Percentiles rank a stretch among this genome's conserved stretches.
Evolutionary conservation across 2,329 filamentous ascomycete genomes (phyloP).

Genomic region (Aspergillus fructus): DNA sequence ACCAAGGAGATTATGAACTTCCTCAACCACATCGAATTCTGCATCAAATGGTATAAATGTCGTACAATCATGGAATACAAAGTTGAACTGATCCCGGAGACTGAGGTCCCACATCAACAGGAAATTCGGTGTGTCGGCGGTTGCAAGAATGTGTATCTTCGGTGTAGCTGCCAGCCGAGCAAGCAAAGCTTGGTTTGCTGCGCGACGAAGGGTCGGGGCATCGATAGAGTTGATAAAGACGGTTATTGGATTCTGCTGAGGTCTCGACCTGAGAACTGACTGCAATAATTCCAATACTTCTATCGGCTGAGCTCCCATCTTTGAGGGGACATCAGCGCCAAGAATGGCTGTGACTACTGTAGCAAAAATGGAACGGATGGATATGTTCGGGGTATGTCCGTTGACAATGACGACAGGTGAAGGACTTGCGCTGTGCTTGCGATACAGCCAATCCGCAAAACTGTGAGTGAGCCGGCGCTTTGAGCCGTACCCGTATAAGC

Average conservation of each 20-base stretch:
- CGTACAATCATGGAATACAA: conserved; percentile 90
- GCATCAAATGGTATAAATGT: conserved; percentile 74
- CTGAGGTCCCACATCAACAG: conserved; percentile 85
- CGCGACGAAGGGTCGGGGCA: conserved; percentile 70
- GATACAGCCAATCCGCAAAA: conserved; percentile 71
- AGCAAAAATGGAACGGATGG: conserved; percentile 46
- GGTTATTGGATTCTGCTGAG: conserved; percentile 52
- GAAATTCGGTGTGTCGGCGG: conserved; percentile 85
- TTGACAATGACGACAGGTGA: conserved; percentile 79
- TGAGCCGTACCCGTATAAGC: conserved; percentile 89
- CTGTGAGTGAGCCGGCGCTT: conserved; percentile 73
- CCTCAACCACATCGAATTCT: conserved; percentile 83
- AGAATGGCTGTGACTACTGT: conserved; percentile 66
- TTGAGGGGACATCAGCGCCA: conserved; percentile 43
- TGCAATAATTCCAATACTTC: conserved; percentile 69
- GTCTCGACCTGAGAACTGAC: conserved; percentile 56
- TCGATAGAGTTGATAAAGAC: conserved; percentile 87
- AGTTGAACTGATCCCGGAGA: conserved; percentile 77
- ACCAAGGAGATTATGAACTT: conserved; percentile 83
- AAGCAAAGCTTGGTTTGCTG: conserved; percentile 68
- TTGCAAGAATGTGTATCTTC: conserved; percentile 70
- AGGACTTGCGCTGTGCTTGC: conserved; percentile 32
- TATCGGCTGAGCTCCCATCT: conserved; percentile 63
- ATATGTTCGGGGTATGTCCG: conserved; percentile 63
- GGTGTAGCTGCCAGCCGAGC: conserved; percentile 74